These are phyloP conservation scores for Quercus ilex DNA, from an alignment of 306 rosid genomes.

Conservation along the genomic window DNA sequence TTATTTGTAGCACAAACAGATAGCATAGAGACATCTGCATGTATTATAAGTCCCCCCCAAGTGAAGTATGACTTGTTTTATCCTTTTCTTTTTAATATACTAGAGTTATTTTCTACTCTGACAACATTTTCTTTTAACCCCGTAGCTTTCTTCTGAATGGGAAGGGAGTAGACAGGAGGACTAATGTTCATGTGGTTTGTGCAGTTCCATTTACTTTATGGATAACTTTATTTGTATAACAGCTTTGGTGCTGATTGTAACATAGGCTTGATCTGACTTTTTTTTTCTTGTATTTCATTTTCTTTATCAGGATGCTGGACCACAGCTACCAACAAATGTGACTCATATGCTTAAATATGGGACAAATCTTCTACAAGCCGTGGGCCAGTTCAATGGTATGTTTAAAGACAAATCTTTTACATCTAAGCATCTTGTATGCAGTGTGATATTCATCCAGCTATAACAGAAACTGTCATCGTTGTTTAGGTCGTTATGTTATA, in stretches of 20 bases:
- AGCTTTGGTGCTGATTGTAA: conserved; percentile 15
- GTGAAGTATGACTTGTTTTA: conserved; percentile 59
- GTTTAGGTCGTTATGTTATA: conserved; percentile 70
- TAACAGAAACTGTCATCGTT: conserved; percentile 26
- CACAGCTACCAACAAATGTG: conserved; percentile 82
- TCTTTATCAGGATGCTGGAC: conserved; percentile 71
- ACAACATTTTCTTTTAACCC: conserved; percentile 19
- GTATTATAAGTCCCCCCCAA: conserved; percentile 83
- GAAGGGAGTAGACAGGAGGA: conserved; percentile 62
- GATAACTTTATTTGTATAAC: background rate
- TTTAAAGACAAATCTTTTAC: conserved; percentile 18
- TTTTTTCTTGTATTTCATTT: conserved; percentile 10
- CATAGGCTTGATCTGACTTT: conserved; percentile 19
- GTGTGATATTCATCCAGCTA: conserved; percentile 15
- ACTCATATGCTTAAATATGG: conserved; percentile 67
- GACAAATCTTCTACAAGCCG: conserved; percentile 84
- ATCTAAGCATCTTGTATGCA: conserved; percentile 23
- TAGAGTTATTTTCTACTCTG: conserved; percentile 24
- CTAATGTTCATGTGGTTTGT: conserved; percentile 57
- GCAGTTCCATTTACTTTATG: conserved; percentile 7
- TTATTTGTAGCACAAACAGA: conserved; percentile 79
- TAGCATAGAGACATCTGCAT: conserved; percentile 71
- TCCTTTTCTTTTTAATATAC: conserved; percentile 2
- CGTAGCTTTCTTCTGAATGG: conserved; percentile 90
- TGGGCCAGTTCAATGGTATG: conserved; percentile 87